Base-by-base conservation (phyloP, 306 rosid genomes). In the Acacia confusa region DNA sequence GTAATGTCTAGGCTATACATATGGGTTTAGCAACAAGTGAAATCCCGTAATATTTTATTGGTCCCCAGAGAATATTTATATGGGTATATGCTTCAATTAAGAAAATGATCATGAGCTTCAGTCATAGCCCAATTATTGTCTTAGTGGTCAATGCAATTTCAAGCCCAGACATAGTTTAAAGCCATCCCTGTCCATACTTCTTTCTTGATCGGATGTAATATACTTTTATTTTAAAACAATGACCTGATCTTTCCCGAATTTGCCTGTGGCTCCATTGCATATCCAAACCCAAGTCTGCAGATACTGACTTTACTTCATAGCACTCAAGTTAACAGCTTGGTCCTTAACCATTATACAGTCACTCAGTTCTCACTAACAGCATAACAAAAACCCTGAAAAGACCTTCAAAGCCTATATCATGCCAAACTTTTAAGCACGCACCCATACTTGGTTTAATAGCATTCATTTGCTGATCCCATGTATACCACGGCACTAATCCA, bases 21-120 rank as follows among this genome's bases (percentile, higher is more conserved):
- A 11, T 41, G 34, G 34, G 34, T 70, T 22, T 22, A 70, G n/a
- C 13, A 70, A 24, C 12, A 70, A 24, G 36, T 22, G 55, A 22
- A 70, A 70, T 70, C n/a, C 57, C 44, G 27, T 47, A 72, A 72
- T 27, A 47, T 27, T 19, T 72, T 4, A 47, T 72, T 27, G 27
- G 43, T 28, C 40, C 3, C 25, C 28, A 25, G 40, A 60, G 5
- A 41, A 60, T 41, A 36, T 24, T 24, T 70, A 24, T 12, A 75
- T 40, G 25, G 27, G 40, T 28, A 47, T 25, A 48, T 17, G 16
- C 43, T 27, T 47, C 25, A 48, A 24, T 48, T 14, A 47, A 15
- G 36, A 24, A 70, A 70, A 71, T 71, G 25, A 43, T 47, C 60
- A 71, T 16, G 60, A 71, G 24, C 60, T 71, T 71, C 57, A 71